Base-by-base conservation (phyloP, 177 flowering plant species). In the Vitis hybrid region DNA sequence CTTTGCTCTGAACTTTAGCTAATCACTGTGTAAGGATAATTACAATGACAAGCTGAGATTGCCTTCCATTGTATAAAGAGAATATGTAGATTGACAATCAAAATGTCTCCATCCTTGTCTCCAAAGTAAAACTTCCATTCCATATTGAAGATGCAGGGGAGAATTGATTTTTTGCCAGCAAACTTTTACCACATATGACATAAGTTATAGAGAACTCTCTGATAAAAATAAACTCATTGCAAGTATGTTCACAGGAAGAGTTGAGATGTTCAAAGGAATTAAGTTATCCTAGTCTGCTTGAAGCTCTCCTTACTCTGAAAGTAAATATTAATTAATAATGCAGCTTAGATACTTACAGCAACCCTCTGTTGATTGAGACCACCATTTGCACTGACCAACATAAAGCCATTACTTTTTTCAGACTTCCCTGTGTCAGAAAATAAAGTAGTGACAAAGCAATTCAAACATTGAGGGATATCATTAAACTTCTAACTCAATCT, bases 361-460 rank as follows among this genome's bases (percentile, higher is more conserved):
- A 94, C 99, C 80, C 99, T 84, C 74, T 94, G 99, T 82, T 94
- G 98, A 80, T 94, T 94, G 68, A 94, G 97, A 64, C 99, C 99
- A 31, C 99, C 99, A 82, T 94, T 94, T 68, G 99, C 99, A 76
- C 97, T 94, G 65, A 94, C 86, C 82, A 93, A 56, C 64, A 93
- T 82, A 74, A 79, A 94, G 55, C 99, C 98, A 74, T 73, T 89
- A 68, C 68, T 83, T 72, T 70, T 69, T 2, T 68, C 66, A 52
- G 65, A 64, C 58, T 74, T 76, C 57, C 80, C 98, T 90, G 86
- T 66, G 66, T 60, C 78, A 79, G 62, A 55, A 76, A 62, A 13
- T 72, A 29, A 33, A 72, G 51, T 29, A 51, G 66, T 69, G 20
- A 71, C 64, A 51, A 52, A 5, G 22, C 22, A 70, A 60, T 60